phyloP scores from a whole-genome alignment of 31 red algal genomes.

The Odonthalia washingtoniensis region DNA sequence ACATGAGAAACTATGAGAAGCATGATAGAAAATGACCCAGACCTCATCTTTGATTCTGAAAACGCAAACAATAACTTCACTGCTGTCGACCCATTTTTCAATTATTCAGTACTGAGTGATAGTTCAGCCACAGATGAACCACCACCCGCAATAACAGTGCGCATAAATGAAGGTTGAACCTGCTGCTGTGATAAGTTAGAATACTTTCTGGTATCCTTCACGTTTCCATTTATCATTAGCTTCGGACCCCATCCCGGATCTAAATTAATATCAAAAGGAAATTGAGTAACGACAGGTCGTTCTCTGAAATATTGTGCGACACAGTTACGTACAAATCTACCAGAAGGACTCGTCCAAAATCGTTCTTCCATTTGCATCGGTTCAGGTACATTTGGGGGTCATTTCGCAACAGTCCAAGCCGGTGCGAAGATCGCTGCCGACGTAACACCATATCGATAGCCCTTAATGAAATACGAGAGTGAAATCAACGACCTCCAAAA shows the following conservation, averaged over 20 bases:
- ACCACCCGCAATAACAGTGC: no score
- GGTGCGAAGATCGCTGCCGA: conserved; percentile 88
- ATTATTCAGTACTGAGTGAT: conserved; percentile 42
- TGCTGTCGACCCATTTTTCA: conserved; percentile 57
- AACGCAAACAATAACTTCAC: conserved; percentile 64
- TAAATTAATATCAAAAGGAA: conserved; percentile 78
- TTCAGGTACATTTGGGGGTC: conserved; percentile 51
- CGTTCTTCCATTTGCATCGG: conserved; percentile 70
- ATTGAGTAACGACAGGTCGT: conserved; percentile 62
- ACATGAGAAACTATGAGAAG: conserved; percentile 73
- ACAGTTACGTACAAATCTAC: conserved; percentile 68
- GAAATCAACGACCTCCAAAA: conserved; percentile 89
- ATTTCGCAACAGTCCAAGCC: conserved; percentile 84
- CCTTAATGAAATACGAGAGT: conserved; percentile 75
- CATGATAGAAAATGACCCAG: conserved; percentile 69
- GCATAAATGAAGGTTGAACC: no score
- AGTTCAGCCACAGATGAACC: no score
- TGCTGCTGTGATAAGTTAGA: no score
- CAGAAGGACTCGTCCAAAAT: conserved; percentile 77
- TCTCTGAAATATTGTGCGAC: conserved; percentile 76
- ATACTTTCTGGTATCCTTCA: no score
- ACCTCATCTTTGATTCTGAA: conserved; percentile 62
- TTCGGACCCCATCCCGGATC: conserved; percentile 81
- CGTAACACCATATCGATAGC: conserved; percentile 74
- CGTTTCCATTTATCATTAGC: conserved; percentile 35